phyloP scores from a whole-genome alignment of 495 filamentous ascomycete species.

The Aspergillus ellipticus region DNA sequence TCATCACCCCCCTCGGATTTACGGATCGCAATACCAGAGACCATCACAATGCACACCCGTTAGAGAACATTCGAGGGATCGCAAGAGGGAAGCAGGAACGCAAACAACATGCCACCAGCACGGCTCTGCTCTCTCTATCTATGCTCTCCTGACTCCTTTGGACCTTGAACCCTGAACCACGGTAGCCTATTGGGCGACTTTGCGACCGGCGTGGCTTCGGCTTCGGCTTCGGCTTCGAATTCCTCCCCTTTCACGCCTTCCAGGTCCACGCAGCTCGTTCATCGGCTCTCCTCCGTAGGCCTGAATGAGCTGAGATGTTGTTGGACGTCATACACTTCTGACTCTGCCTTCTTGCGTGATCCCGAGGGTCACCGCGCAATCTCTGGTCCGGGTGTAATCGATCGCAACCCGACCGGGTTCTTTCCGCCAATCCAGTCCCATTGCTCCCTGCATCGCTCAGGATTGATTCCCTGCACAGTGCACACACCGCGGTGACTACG shows the following conservation, averaged over 20 bases:
- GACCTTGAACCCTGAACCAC: background rate
- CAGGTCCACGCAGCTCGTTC: background rate
- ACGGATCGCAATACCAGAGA: background rate
- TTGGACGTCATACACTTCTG: too few relatives aligned
- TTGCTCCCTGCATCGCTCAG: background rate
- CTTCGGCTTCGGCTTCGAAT: background rate
- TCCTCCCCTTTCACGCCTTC: too few relatives aligned
- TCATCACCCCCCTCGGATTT: background rate
- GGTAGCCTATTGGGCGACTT: constrained; percentile 14
- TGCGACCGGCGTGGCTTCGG: background rate
- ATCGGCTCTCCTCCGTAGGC: too few relatives aligned
- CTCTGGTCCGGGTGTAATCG: background rate
- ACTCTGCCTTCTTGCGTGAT: background rate
- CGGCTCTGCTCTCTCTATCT: background rate
- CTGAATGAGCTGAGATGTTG: too few relatives aligned
- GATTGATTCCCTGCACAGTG: background rate
- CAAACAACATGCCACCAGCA: background rate
- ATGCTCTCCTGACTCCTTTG: background rate
- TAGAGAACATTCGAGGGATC: too few relatives aligned
- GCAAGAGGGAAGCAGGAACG: background rate
- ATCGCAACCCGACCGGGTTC: background rate
- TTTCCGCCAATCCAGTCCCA: background rate
- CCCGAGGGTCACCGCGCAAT: background rate
- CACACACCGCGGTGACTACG: background rate
- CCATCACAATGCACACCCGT: background rate